These are phyloP conservation scores for Fagus sylvatica DNA, from an alignment of 306 rosid species.

Conservation along the genomic window DNA sequence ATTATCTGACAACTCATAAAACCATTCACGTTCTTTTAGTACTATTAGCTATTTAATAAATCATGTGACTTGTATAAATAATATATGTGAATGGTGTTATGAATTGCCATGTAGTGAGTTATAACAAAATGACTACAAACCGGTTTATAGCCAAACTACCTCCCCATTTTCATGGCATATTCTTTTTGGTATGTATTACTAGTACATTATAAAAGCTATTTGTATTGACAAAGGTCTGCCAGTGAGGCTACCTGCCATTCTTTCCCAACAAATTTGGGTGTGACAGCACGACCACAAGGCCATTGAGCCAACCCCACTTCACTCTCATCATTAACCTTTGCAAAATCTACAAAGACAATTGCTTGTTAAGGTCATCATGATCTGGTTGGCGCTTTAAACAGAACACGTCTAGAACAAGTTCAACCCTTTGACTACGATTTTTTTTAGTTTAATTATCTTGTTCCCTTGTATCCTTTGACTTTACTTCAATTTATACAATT, in stretches of 20 bases:
- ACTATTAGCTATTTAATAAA: too few species aligned
- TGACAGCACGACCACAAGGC: constrained; percentile 29
- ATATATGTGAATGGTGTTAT: too few species aligned
- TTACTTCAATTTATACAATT: constrained; percentile 23
- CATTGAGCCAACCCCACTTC: constrained; percentile 22
- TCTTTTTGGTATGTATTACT: too few species aligned
- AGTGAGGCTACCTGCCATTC: constrained; percentile 16
- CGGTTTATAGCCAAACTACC: too few species aligned
- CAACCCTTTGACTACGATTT: constrained; percentile 32
- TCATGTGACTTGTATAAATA: too few species aligned
- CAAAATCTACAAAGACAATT: too few species aligned
- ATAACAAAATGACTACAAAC: too few species aligned
- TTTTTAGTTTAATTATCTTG: neutral
- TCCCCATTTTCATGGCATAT: neutral
- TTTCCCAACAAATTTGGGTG: constrained; percentile 41
- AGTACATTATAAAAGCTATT: neutral
- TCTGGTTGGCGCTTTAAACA: constrained; percentile 28
- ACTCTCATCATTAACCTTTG: constrained; percentile 36
- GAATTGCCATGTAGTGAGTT: too few species aligned
- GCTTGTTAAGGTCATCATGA: constrained; percentile 18
- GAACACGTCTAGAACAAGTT: constrained; percentile 24
- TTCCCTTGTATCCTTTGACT: constrained; percentile 4
- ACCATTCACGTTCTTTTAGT: too few species aligned
- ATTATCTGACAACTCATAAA: too few species aligned
- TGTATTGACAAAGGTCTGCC: constrained; percentile 13